phyloP scores from a whole-genome alignment of 345 rosid genomes.

The Lepidium didymum region DNA sequence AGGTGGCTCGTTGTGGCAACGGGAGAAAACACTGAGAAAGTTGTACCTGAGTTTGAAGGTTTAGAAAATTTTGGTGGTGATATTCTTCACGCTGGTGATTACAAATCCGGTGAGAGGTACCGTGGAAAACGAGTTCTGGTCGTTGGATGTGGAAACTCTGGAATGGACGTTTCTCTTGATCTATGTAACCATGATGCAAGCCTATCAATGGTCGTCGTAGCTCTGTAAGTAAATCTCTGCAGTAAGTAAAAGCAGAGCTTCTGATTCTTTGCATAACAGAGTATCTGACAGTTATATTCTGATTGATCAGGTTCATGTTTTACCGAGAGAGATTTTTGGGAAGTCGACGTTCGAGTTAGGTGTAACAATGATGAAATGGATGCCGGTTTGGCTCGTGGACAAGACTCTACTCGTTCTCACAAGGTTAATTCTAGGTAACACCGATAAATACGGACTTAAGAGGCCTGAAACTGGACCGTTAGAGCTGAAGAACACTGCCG shows the following conservation, averaged over 20 bases:
- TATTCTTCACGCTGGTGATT: slow-evolving; percentile 60
- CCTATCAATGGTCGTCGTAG: slow-evolving; percentile 77
- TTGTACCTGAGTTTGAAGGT: slow-evolving; percentile 64
- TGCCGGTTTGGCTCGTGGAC: slow-evolving; percentile 70
- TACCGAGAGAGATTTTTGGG: slow-evolving; percentile 69
- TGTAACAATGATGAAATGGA: slow-evolving; percentile 43
- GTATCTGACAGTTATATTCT: not conserved
- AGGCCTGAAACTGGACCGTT: slow-evolving; percentile 61
- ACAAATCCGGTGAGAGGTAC: slow-evolving; percentile 55
- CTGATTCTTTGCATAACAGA: not conserved
- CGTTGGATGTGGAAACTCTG: slow-evolving; percentile 86
- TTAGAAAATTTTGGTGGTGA: slow-evolving; percentile 46
- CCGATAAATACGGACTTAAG: slow-evolving; percentile 47
- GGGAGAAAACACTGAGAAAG: slow-evolving; percentile 76
- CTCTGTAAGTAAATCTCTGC: slow-evolving; percentile 43
- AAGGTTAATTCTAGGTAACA: slow-evolving; percentile 45
- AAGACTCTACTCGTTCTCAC: slow-evolving; percentile 49
- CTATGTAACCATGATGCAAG: slow-evolving; percentile 52
- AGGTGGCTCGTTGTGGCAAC: slow-evolving; percentile 82
- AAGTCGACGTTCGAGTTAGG: slow-evolving; percentile 60
- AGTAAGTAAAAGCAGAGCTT: not conserved
- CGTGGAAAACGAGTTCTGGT: slow-evolving; percentile 56
- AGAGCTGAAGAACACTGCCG: slow-evolving; percentile 46
- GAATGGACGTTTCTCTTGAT: slow-evolving; percentile 85
- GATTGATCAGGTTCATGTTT: slow-evolving; percentile 57